Conservation (phyloP, 352 stramenopile genomes). For the Thalassiosira hispida region DNA sequence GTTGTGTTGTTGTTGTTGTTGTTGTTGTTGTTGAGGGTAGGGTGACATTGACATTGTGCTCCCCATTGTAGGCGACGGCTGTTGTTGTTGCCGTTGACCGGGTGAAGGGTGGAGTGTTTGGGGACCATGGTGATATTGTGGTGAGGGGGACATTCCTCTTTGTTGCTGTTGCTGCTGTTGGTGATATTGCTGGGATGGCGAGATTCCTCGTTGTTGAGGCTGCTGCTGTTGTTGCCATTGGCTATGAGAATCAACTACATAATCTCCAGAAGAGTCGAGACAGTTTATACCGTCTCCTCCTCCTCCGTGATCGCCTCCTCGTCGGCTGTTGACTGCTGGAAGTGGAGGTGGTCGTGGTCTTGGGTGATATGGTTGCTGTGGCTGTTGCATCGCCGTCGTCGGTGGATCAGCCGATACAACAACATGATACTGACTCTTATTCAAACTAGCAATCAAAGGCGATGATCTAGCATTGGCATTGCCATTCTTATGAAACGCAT, state of each 20-base stretch:
- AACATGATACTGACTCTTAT: neutral
- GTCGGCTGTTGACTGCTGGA: neutral
- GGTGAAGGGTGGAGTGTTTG: neutral
- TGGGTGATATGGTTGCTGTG: conserved; percentile 3
- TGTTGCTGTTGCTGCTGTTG: neutral
- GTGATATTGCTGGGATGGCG: neutral
- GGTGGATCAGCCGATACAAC: neutral
- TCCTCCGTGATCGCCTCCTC: neutral
- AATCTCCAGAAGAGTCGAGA: conserved; percentile 7
- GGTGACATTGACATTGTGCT: neutral
- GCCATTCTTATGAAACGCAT: too few species aligned
- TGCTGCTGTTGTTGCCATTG: conserved; percentile 3
- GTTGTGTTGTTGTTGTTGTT: neutral
- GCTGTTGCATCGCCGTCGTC: conserved; percentile 6
- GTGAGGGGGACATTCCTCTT: neutral
- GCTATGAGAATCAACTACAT: neutral
- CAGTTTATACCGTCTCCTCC: conserved; percentile 3
- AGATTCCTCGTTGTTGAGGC: neutral
- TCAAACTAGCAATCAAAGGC: conserved; percentile 2
- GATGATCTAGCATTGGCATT: neutral
- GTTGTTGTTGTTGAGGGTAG: conserved; percentile 9
- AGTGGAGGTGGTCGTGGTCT: neutral
- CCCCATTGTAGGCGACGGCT: too few species aligned
- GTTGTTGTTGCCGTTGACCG: neutral
- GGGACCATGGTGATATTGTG: neutral